Evolutionary conservation across 306 rosid species (phyloP).

Genomic region (Rosa persica): DNA sequence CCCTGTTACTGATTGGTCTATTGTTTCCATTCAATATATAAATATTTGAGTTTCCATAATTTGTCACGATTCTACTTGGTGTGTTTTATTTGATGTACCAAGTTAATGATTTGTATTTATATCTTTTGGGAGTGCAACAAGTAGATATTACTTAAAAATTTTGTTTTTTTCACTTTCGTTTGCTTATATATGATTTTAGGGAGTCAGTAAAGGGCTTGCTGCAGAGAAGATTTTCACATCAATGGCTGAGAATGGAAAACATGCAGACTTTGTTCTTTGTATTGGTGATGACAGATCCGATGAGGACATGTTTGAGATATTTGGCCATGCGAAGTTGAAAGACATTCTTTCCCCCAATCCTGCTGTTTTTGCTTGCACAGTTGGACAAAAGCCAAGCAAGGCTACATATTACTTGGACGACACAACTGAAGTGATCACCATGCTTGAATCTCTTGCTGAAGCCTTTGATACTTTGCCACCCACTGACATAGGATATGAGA

Average conservation of each 20-base stretch:
- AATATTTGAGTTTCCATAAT: background rate
- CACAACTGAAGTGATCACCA: constrained; percentile 56
- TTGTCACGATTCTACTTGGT: background rate
- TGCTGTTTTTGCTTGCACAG: constrained; percentile 74
- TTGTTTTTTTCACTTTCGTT: background rate
- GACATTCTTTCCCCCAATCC: constrained; percentile 52
- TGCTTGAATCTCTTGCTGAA: constrained; percentile 64
- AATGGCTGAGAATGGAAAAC: constrained; percentile 56
- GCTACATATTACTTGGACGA: constrained; percentile 74
- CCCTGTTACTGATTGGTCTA: too few species aligned
- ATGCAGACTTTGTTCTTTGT: constrained; percentile 76
- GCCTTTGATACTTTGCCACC: constrained; percentile 38
- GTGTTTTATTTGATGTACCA: background rate
- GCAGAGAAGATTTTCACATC: constrained; percentile 71
- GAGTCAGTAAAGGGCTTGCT: constrained; percentile 69
- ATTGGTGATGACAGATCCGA: constrained; percentile 93
- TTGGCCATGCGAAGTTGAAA: constrained; percentile 47
- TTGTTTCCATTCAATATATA: too few species aligned
- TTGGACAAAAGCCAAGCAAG: constrained; percentile 83
- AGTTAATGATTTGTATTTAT: background rate
- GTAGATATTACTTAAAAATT: background rate
- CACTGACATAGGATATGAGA: constrained; percentile 27
- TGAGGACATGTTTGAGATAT: constrained; percentile 82
- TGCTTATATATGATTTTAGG: constrained; percentile 42
- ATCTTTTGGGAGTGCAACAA: constrained; percentile 10